Conservation (phyloP, 805 yeast species). For the Jamesozyma lodderae region DNA sequence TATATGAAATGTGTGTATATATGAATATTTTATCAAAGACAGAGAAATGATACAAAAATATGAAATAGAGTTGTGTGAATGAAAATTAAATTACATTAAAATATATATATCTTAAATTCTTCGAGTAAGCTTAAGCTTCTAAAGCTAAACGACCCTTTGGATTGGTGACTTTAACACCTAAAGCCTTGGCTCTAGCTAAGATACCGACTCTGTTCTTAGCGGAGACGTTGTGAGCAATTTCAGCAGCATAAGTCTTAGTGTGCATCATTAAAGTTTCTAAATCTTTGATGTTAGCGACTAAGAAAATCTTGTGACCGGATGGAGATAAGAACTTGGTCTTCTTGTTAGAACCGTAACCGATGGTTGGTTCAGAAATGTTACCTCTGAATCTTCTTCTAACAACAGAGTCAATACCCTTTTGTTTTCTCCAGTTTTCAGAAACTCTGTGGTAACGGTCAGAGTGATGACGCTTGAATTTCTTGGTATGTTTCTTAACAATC, state of each 20-base stretch:
- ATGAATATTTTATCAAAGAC: too few relatives aligned
- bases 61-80: too few relatives aligned
- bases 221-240: constrained; percentile 97
- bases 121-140: constrained; percentile 95
- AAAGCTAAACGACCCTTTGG: constrained; percentile 97
- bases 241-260: constrained; percentile 99
- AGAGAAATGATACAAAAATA: too few relatives aligned
- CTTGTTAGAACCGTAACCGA: constrained; percentile 99
- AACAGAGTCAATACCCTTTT: constrained; percentile 99
- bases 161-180: constrained; percentile 98
- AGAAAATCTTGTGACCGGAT: constrained; percentile 96
- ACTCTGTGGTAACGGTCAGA: constrained; percentile 99
- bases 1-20: too few relatives aligned
- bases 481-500: constrained; percentile 99
- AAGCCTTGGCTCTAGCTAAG: constrained; percentile 93
- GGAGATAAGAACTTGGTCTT: constrained; percentile 93
- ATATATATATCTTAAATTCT: too few relatives aligned
- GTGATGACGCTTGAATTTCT: constrained; percentile 99
- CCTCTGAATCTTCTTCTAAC: constrained; percentile 99
- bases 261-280: constrained; percentile 93
- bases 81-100: too few relatives aligned
- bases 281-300: constrained; percentile 86
- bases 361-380: constrained; percentile 96
- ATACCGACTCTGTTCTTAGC: constrained; percentile 97
- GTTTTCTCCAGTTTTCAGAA: constrained; percentile 99